phyloP scores from a whole-genome alignment of 768 basidiomycete genomes.

The Serpula lacrymans region DNA sequence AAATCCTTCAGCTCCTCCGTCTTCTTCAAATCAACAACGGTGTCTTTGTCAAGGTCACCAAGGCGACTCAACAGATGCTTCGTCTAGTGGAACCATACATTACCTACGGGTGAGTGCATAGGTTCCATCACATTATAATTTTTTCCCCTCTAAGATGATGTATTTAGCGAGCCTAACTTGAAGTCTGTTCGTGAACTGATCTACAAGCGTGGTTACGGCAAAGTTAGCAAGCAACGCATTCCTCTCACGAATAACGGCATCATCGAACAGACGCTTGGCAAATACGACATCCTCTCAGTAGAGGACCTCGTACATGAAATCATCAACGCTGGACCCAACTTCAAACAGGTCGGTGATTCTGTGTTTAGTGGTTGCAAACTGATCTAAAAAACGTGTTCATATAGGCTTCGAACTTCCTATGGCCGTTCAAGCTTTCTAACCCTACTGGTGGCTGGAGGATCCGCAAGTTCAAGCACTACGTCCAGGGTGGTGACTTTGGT shows the following conservation, averaged over 20 bases:
- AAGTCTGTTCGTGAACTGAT: constrained; percentile 95
- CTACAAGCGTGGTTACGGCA: constrained; percentile 99
- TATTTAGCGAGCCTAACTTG: constrained; percentile 83
- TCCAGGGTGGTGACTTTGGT: constrained; percentile 97
- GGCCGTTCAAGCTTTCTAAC: constrained; percentile 99
- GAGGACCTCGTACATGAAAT: constrained; percentile 99
- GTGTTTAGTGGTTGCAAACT: background rate
- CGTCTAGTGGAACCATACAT: constrained; percentile 96
- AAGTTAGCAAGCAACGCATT: constrained; percentile 96
- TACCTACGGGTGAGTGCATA: constrained; percentile 78
- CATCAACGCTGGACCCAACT: constrained; percentile 92
- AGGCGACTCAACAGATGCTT: constrained; percentile 96
- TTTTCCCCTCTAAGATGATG: constrained; percentile 4
- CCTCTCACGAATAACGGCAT: constrained; percentile 91
- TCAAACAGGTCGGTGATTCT: constrained; percentile 79
- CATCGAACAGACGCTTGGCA: constrained; percentile 88
- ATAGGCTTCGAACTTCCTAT: constrained; percentile 95
- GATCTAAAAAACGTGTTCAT: constrained; percentile 1
- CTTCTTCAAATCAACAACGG: constrained; percentile 99
- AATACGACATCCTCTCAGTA: constrained; percentile 93
- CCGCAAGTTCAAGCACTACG: constrained; percentile 96
- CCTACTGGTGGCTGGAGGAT: constrained; percentile 97
- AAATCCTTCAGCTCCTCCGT: constrained; percentile 97
- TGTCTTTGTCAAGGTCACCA: constrained; percentile 96
- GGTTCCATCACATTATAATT: background rate